phyloP scores from a whole-genome alignment of 495 filamentous ascomycete species.

The Sporormia fimetaria region DNA sequence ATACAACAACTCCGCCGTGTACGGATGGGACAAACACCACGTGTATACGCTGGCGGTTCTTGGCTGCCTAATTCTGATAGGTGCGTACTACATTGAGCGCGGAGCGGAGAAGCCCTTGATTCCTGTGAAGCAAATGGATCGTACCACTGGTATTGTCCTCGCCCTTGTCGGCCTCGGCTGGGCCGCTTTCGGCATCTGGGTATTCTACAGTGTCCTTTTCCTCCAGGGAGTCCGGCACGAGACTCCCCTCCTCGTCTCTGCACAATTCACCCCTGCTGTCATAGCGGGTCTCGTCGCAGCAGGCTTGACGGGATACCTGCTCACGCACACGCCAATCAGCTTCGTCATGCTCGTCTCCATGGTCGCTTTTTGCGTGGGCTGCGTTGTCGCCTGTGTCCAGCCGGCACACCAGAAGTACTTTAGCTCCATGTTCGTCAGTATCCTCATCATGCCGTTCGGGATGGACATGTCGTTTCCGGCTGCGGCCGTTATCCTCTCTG shows the following conservation, averaged over 20 bases:
- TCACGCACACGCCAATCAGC: constrained; percentile 31
- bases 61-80: constrained; percentile 33
- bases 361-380: constrained; percentile 35
- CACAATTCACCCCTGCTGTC: constrained; percentile 33
- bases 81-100: constrained; percentile 38
- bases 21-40: constrained; percentile 38
- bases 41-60: constrained; percentile 39
- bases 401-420: constrained; percentile 45
- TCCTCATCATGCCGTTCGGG: constrained; percentile 47
- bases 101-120: constrained; percentile 36
- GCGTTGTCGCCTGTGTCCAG: constrained; percentile 36
- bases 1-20: constrained; percentile 41
- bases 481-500: constrained; percentile 48
- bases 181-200: constrained; percentile 36
- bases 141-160: constrained; percentile 36
- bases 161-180: constrained; percentile 40
- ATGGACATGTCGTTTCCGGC: constrained; percentile 55
- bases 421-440: constrained; percentile 47
- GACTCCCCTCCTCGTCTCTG: constrained; percentile 33
- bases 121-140: constrained; percentile 34
- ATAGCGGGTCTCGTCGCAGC: constrained; percentile 35
- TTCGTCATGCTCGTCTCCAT: constrained; percentile 44
- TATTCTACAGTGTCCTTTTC: constrained; percentile 40
- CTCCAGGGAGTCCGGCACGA: constrained; percentile 30
- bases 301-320: constrained; percentile 36